Evolutionary conservation across 805 yeast genomes (phyloP).

Genomic region (Starmerella apicola): DNA sequence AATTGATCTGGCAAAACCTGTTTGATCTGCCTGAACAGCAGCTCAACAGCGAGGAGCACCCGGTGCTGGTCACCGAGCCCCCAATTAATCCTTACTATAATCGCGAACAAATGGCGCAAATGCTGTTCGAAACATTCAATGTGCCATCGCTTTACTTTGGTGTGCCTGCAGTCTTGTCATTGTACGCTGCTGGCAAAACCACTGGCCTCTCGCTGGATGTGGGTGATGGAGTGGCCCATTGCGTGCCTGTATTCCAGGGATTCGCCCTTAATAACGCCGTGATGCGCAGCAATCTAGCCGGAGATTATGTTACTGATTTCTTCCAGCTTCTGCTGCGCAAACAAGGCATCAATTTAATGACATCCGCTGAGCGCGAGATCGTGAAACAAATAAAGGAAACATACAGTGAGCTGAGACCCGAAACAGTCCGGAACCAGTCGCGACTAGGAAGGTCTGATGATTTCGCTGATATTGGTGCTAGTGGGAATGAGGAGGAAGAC

Average conservation of each 20-base stretch:
- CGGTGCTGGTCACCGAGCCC: conserved; percentile 76
- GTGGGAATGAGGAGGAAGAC: conserved; percentile 5
- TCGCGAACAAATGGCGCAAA: conserved; percentile 48
- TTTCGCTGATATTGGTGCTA: neutral
- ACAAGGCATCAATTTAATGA: conserved; percentile 50
- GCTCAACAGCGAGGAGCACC: conserved; percentile 65
- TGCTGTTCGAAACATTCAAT: conserved; percentile 59
- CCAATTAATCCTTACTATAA: conserved; percentile 63
- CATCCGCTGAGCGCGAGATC: conserved; percentile 73
- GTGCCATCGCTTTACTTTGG: conserved; percentile 65
- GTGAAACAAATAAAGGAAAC: conserved; percentile 69
- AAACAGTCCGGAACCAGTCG: conserved; percentile 1
- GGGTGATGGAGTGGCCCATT: conserved; percentile 87
- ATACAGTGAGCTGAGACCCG: conserved; percentile 36
- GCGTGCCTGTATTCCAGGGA: conserved; percentile 85
- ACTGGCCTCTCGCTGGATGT: conserved; percentile 81
- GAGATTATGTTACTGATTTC: conserved; percentile 71
- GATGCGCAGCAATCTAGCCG: conserved; percentile 68
- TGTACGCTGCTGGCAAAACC: conserved; percentile 81
- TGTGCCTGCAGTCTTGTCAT: conserved; percentile 65
- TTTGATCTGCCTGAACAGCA: conserved; percentile 33
- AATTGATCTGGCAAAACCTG: conserved; percentile 60
- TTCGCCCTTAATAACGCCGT: conserved; percentile 64
- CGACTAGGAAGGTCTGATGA: neutral
- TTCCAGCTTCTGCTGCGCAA: conserved; percentile 57